Base-by-base conservation (phyloP, 148 eudicot genomes). In the Cornus florida region DNA sequence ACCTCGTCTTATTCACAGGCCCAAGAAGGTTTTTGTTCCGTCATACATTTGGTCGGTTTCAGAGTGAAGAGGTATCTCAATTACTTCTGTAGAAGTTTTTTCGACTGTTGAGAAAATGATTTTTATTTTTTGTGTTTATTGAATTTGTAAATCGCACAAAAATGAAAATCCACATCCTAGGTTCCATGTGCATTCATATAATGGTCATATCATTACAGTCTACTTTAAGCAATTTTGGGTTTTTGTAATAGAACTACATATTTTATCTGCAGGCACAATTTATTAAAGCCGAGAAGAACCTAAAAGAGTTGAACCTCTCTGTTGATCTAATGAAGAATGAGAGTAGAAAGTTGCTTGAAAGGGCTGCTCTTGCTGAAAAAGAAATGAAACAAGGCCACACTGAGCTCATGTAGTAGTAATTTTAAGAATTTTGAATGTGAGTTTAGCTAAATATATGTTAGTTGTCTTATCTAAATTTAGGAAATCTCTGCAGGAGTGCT, bases 21-120 rank as follows among this genome's bases (percentile, higher is more conserved):
- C 96, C 99, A 57, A 90, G 99, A 88, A 90, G 93, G 76, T 90
- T 95, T 83, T 81, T 95, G 87, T 83, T 90, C 71, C 96, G 95
- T 59, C 86, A 93, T 67, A 95, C 97, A 48, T 82, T 95, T 75
- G 99, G 97, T 67, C 92, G 97, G 77, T 81, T 95, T 77, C 99
- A 86, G 77, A 91, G 88, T 83, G 99, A 95, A 85, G 99, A 95
- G 97, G 99, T 95, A 84, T 77, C 31, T 23, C 64, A 56, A 0
- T 59, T 73, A 28, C 3, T 62, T 62, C 10, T 62, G 24, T 62
- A 19, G 66, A 62, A 17, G 66, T 24, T 62, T 62, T 7, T 24
- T 62, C 2, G 8, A 62, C 22, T 62, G 7, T 12, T 53, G 59
- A 53, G 59, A 53, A 43, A 43, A 13, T 35, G 38, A 57, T 13